Percentiles rank a stretch among this genome's conserved stretches.
Evolutionary conservation across 2,329 filamentous ascomycete species (phyloP).

Genomic region (Talaromyces sp.): DNA sequence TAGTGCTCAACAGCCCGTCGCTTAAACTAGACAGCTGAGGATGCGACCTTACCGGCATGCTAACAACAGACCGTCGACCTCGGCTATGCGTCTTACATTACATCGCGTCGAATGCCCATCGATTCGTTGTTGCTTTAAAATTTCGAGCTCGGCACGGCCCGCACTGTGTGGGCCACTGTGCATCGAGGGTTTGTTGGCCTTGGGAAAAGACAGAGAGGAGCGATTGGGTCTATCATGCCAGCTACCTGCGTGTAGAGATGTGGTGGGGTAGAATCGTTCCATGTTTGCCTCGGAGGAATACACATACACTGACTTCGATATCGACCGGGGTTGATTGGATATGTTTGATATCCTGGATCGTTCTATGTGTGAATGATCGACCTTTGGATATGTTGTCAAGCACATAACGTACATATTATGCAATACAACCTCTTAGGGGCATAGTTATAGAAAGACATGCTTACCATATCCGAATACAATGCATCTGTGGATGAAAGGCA

Average conservation of each 20-base stretch:
- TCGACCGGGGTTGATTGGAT: background rate
- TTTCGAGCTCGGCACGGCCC: background rate
- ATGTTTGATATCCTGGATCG: background rate
- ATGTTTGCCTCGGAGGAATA: background rate
- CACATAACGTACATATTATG: background rate
- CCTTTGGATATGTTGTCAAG: background rate
- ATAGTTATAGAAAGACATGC: too few species aligned
- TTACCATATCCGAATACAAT: background rate
- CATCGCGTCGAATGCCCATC: too few species aligned
- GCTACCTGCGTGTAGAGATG: background rate
- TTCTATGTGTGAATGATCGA: background rate
- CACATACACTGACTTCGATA: background rate
- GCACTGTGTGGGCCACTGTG: background rate
- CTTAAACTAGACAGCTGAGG: background rate
- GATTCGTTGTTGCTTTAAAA: background rate
- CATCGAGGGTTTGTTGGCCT: background rate
- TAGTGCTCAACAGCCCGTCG: too few species aligned
- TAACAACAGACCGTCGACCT: too few species aligned
- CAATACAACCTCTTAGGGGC: too few species aligned
- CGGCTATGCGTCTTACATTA: background rate
- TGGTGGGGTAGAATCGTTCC: background rate
- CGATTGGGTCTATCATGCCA: background rate
- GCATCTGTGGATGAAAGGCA: constrained; percentile 55
- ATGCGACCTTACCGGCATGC: background rate
- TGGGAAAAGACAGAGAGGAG: background rate